Percentiles rank a stretch among this genome's conserved stretches.
phyloP scores from a whole-genome alignment of 75 land plant genomes.

The Cunninghamia lanceolata region DNA sequence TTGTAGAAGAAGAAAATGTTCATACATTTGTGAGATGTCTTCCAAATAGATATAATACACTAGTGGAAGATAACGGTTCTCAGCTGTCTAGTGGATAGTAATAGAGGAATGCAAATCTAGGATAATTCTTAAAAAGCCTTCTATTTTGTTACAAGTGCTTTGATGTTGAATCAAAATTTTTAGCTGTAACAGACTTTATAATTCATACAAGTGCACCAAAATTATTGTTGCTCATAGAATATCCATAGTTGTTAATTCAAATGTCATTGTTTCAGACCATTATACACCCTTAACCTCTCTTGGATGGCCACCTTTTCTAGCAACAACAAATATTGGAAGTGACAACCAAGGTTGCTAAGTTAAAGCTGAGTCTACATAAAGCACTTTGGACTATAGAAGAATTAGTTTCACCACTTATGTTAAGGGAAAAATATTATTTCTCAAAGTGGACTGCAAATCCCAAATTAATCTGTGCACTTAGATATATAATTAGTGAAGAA shows the following conservation, averaged over 20 bases:
- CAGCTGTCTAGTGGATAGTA: slow-evolving; percentile 59
- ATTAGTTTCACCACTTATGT: too few species aligned
- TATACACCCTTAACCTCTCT: too few species aligned
- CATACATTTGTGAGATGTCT: slow-evolving; percentile 57
- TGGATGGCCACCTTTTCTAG: too few species aligned
- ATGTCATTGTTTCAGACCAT: slow-evolving; percentile 46
- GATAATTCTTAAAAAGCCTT: slow-evolving; percentile 47
- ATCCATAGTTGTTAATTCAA: slow-evolving; percentile 47
- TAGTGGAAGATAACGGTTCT: slow-evolving; percentile 54
- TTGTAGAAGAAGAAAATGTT: slow-evolving; percentile 23
- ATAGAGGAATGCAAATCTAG: slow-evolving; percentile 64
- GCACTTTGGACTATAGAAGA: too few species aligned
- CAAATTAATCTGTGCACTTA: slow-evolving; percentile 83
- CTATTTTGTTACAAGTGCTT: slow-evolving; percentile 66
- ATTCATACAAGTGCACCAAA: slow-evolving; percentile 25
- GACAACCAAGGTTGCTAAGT: too few species aligned
- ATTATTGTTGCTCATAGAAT: slow-evolving; percentile 52
- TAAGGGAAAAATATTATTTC: too few species aligned
- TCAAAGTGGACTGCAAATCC: too few species aligned
- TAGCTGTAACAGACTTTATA: slow-evolving; percentile 16
- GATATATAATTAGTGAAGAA: too few species aligned
- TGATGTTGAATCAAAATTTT: slow-evolving; percentile 54
- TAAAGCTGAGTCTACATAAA: too few species aligned
- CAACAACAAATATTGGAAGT: too few species aligned
- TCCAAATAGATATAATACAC: slow-evolving; percentile 52